Evolutionary conservation across 495 filamentous ascomycete species (phyloP), one percentile per base, ranked within the genome.

Genomic region (Lophiostoma macrostomum): DNA sequence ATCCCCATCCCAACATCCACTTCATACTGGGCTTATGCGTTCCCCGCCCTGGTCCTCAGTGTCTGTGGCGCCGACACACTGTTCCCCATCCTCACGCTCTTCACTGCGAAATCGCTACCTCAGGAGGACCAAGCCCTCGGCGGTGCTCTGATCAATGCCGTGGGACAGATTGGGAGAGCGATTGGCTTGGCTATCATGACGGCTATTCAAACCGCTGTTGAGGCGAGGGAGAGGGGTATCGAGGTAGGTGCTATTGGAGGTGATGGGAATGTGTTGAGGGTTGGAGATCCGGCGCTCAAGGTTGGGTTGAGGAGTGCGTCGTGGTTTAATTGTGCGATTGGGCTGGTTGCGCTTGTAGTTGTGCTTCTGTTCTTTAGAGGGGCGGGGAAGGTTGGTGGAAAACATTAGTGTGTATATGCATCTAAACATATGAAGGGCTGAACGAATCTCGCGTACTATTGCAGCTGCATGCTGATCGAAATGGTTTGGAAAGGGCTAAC

Each of bases 111-210:
- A 44, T 69, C 72, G 3, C 65, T 85, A 10, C 77, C 80, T 11
- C 68, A 73, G n/a, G 74, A 77, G 20, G 80, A 84, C 45, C 82
- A 84, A 57, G 77, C 79, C 0, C 49, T 85, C 1, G 80, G 80
- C 2, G 81, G 80, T 0, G 82, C 77, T 0, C 68, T 83, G 10
- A 75, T 84, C 53, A 84, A 83, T 46, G 72, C 81, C 0, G 76
- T 79, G 43, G 79, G 75, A 0, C 78, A 81, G 45, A 53, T 83
- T 3, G 81, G 81, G 0, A 62, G 81, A 28, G 73, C 80, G 0
- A 69, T 85, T 25, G 76, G 78, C 0, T 64, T 85, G 23, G 81
- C 81, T 0, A 71, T 84, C 37, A 76, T 71, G 0, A 80, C 80
- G 7, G 79, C 78, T 0, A 67, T 80, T 5, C 77, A 85, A 61